Percentiles rank a stretch among this genome's conserved stretches.
phyloP scores from a whole-genome alignment of 192 early-diverging fungal species.

The Podila clonocystis region DNA sequence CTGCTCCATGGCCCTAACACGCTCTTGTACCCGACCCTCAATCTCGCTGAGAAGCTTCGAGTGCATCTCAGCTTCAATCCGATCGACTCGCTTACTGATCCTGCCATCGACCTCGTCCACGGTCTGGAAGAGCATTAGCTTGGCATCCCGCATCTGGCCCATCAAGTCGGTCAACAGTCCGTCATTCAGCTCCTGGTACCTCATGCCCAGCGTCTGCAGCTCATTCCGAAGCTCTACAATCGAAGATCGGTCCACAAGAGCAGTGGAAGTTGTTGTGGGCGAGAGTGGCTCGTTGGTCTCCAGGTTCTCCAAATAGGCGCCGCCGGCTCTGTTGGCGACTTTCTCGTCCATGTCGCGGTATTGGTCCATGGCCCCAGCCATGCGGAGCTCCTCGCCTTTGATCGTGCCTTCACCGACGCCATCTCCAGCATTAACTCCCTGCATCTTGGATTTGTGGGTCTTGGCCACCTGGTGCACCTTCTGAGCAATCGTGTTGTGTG shows the following conservation, averaged over 20 bases:
- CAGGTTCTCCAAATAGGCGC: slow-evolving; percentile 25
- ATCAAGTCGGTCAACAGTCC: slow-evolving; percentile 45
- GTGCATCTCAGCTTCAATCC: slow-evolving; percentile 53
- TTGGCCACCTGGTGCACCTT: slow-evolving; percentile 50
- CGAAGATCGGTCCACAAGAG: slow-evolving; percentile 18
- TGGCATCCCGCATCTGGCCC: slow-evolving; percentile 50
- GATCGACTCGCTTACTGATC: slow-evolving; percentile 42
- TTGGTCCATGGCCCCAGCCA: slow-evolving; percentile 23
- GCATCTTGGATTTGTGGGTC: slow-evolving; percentile 49
- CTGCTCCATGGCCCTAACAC: slow-evolving; percentile 47
- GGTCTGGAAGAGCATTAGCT: slow-evolving; percentile 47
- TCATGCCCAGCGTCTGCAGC: slow-evolving; percentile 31
- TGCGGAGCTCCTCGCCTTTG: slow-evolving; percentile 23
- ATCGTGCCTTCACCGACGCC: slow-evolving; percentile 38
- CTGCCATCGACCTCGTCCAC: slow-evolving; percentile 50
- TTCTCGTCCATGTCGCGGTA: slow-evolving; percentile 39
- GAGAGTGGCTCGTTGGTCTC: slow-evolving; percentile 3
- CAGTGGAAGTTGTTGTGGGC: slow-evolving; percentile 1
- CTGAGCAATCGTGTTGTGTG: slow-evolving; percentile 50
- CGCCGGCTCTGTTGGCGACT: slow-evolving; percentile 14
- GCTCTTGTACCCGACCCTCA: slow-evolving; percentile 44
- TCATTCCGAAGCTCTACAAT: slow-evolving; percentile 43
- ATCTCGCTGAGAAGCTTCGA: slow-evolving; percentile 47
- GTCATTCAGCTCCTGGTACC: slow-evolving; percentile 49
- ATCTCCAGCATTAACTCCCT: slow-evolving; percentile 35